Evolutionary conservation across 345 rosid genomes (phyloP), one percentile per base, ranked within the genome.

Genomic region (Crucihimalaya himalaica): DNA sequence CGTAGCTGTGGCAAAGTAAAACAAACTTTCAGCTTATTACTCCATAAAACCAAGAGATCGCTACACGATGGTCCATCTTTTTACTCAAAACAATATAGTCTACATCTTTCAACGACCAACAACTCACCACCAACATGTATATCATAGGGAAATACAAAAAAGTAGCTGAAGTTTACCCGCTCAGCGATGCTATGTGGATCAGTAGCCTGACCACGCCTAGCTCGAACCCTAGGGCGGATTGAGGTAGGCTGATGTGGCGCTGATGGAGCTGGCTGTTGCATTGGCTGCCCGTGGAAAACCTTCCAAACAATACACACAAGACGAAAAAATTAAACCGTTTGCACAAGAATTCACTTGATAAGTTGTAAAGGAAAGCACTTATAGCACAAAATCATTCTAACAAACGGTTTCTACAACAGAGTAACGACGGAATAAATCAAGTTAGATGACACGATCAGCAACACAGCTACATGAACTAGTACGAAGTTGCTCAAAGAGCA

Each of bases 161-260:
- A 31, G 6, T 63, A 67, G 5, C 63, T 31, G 8, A 21, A 76
- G 19, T 9, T 77, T 87, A 96, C 99, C 83, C 99, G 76, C 75
- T 96, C 99, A 72, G 99, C 99, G 51, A 96, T 96, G 83, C 99
- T 96, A 71, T 96, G 99, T 37, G 99, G 99, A 88, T 96, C 99
- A 43, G 99, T 96, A 69, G 99, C 99, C 66, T 96, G 99, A 54
- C 99, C 99, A 81, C 99, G 84, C 78, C 99, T 86, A 82, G 99
- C 99, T 68, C 99, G 86, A 42, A 90, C 95, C 82, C 97, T 85
- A 15, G 99, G 98, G 4, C 98, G 99, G 86, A 96, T 86, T 57
- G 90, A 65, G 1, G 81, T 65, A 20, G 98, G 98, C 68, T 94
- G 91, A 81, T 96, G 98, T 48, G 96, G 97, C 25, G 87, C 91